Evolutionary conservation across 495 filamentous ascomycete genomes (phyloP), one percentile per base, ranked within the genome.

Genomic region (Chlorociboria aeruginascens): DNA sequence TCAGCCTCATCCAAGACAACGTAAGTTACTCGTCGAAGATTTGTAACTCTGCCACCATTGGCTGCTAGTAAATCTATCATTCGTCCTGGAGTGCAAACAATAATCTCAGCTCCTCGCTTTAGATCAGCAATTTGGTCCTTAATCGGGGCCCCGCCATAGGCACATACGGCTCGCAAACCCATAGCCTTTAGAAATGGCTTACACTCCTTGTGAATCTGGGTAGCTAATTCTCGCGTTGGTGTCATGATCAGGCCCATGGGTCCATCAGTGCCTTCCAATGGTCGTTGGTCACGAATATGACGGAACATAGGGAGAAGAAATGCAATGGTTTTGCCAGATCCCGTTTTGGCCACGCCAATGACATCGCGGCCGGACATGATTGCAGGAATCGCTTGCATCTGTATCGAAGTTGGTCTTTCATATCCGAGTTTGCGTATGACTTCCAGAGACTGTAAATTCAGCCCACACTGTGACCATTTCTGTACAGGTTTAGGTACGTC

Each of bases 261-360:
- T 1, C 93, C 93, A 50, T 97, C 93, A 52, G 84, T 78, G 29
- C 79, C 76, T 43, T 81, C 81, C n/a, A 97, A 66, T 2, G 85
- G 81, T 40, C 78, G 69, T 58, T 99, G 92, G 59, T 97, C 92
- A 58, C 89, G 93, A 66, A 99, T 94, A 60, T 99, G 92, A 16
- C 92, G 78, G 58, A 97, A 95, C 85, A 97, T 94, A 14, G 92
- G 92, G 13, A 99, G 72, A 11, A 90, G 63, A 59, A 95, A 99
- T 20, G 93, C 92, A 53, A 95, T 81, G 1, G 93, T 99, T 64
- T 99, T 99, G 54, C 93, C 93, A n/a, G 93, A 97, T 3, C 93
- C 93, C 14, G 93, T 99, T 64, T 97, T 97, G 3, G 93, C 93
- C 36, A 97, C 85, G 54, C 90, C 92, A 51, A 97, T 93, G 11